phyloP scores from a whole-genome alignment of 1,284 basidiomycete species.

The Ganoderma lingzhi region DNA sequence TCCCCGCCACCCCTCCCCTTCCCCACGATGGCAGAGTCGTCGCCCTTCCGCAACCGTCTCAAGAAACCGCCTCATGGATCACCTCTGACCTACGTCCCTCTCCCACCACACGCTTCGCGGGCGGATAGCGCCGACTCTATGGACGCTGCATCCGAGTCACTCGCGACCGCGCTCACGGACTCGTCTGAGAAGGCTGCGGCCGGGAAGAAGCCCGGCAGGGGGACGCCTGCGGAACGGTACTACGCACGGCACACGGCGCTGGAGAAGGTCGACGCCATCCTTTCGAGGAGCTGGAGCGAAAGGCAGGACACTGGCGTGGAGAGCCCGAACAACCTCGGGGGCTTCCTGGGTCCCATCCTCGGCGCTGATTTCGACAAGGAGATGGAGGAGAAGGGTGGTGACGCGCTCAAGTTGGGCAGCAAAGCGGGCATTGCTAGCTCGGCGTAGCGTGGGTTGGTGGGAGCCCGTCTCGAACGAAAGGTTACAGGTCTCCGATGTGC shows the following conservation, averaged over 20 bases:
- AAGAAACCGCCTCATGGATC: conserved; percentile 31
- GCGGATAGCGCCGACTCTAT: conserved; percentile 17
- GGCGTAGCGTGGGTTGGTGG: conserved; percentile 17
- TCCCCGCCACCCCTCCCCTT: conserved; percentile 38
- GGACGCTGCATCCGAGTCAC: conserved; percentile 9
- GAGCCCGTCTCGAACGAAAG: conserved; percentile 31
- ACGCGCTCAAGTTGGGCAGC: conserved; percentile 1
- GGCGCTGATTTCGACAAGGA: background rate
- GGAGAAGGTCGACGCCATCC: conserved; percentile 43
- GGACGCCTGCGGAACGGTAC: conserved; percentile 39
- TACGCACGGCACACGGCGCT: conserved; percentile 40
- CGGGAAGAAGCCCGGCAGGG: conserved; percentile 9
- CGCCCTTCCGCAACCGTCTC: conserved; percentile 36
- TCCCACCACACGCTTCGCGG: conserved; percentile 9
- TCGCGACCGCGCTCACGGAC: background rate
- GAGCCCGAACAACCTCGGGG: conserved; percentile 26
- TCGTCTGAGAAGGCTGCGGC: background rate
- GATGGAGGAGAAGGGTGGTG: background rate
- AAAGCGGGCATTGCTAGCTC: background rate
- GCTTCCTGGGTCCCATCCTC: background rate
- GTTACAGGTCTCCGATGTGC: background rate
- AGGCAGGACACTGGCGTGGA: conserved; percentile 29
- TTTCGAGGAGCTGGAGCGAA: conserved; percentile 42
- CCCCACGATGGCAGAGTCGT: conserved; percentile 33
- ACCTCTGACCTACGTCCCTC: background rate